A percentile compares a stretch with the other conserved stretches of the same genome.
Evolutionary conservation across 2,329 filamentous ascomycete species (phyloP).

Genomic region (Knoxdaviesia proteae): DNA sequence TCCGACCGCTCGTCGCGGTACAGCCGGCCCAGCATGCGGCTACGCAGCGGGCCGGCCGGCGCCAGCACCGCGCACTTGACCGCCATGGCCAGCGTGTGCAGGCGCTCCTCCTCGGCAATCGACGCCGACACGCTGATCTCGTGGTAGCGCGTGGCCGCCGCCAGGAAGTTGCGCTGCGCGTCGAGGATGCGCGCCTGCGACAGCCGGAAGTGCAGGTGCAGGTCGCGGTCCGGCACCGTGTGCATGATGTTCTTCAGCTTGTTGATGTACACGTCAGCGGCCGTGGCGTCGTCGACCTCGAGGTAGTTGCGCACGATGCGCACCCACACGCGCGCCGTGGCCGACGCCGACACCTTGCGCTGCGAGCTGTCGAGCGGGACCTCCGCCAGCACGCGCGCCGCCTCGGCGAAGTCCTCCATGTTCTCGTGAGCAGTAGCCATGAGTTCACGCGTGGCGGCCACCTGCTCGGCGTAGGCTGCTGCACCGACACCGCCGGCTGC

Average conservation of each 20-base stretch:
- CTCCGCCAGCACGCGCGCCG: conserved; percentile 57
- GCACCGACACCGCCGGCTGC: conserved; percentile 1
- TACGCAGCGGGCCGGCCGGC: conserved; percentile 70
- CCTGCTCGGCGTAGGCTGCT: conserved; percentile 63
- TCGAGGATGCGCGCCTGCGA: conserved; percentile 87
- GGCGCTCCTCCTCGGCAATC: conserved; percentile 70
- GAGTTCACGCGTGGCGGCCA: conserved; percentile 56
- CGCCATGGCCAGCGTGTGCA: conserved; percentile 67
- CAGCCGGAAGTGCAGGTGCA: conserved; percentile 71
- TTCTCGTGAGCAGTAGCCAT: conserved; percentile 67
- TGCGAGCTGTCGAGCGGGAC: conserved; percentile 83
- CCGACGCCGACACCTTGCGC: conserved; percentile 59
- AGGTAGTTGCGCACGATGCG: conserved; percentile 87
- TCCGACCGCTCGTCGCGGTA: conserved; percentile 82
- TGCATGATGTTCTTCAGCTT: conserved; percentile 86
- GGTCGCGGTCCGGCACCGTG: conserved; percentile 49
- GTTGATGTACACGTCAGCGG: conserved; percentile 75
- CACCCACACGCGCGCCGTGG: conserved; percentile 74
- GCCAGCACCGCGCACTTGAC: conserved; percentile 86
- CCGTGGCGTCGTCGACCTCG: conserved; percentile 76
- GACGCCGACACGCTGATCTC: conserved; percentile 57
- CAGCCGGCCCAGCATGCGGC: conserved; percentile 57
- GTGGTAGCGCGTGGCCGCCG: conserved; percentile 75
- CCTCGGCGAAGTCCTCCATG: conserved; percentile 57
- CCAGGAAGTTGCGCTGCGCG: conserved; percentile 71